Evolutionary conservation across 306 rosid genomes (phyloP), one percentile per base, ranked within the genome.

Genomic region (Fragaria ananassa): DNA sequence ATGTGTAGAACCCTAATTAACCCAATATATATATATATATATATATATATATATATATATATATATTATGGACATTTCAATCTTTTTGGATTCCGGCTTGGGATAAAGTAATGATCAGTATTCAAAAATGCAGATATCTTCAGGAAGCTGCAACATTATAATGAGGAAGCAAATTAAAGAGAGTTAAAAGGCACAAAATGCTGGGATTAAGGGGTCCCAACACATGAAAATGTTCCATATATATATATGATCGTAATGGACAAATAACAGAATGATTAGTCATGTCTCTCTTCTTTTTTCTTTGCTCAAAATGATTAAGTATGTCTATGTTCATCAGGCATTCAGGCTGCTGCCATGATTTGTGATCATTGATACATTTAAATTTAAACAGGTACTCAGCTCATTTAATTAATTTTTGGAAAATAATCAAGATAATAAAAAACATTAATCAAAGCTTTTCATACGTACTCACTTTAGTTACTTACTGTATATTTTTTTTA

Each of bases 171-270:
- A 78, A 81, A 31, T 31, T 31, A 31, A 66, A 50, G 12, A 19
- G 25, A 17, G 69, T 60, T 70, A 65, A 39, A 78, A 46, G 50
- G 70, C 78, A 82, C 35, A 70, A 71, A 74, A 21, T 62, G 76
- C 78, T 80, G 83, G 44, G 75, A 81, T 61, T 78, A 79, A 15
- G 62, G 79, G 44, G 39, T 81, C 76, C 61, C 68, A 54, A 76
- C 72, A 44, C 11, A 56, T 12, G 60, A 51, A 72, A 79, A 65
- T 31, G 35, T 31, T 31, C 35, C 31, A 29, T 29, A 29, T 31
- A 31, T 31, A 10, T 53, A 10, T 53, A 21, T 79, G 68, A 60
- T 73, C 29, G 18, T 19, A 29, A 73, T 54, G 74, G 76, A 66
- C 51, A 56, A 56, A 42, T 64, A 78, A 47, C 61, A 49, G 65